These are phyloP conservation scores for Hypoxylon sp. DNA, from an alignment of 2,329 filamentous ascomycete genomes.

Conservation along the genomic window DNA sequence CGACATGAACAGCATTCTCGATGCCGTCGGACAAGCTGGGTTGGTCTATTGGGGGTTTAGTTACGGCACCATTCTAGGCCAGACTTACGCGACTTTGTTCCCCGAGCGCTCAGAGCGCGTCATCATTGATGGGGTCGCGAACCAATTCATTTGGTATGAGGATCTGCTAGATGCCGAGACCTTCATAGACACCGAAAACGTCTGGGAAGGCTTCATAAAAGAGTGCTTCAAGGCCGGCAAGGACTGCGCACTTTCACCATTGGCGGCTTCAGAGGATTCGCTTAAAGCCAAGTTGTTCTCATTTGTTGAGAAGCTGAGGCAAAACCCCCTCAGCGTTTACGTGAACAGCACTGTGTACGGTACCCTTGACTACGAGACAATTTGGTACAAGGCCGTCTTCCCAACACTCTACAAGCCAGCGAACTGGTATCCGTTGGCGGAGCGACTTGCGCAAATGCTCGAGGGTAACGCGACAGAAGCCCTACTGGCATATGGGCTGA, in stretches of 20 bases:
- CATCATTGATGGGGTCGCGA: slow-evolving; percentile 54
- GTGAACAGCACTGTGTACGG: slow-evolving; percentile 58
- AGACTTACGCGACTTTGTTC: slow-evolving; percentile 57
- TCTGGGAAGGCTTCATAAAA: slow-evolving; percentile 58
- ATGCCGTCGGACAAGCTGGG: slow-evolving; percentile 56
- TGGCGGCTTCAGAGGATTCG: slow-evolving; percentile 54
- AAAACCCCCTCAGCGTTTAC: slow-evolving; percentile 58
- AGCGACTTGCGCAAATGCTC: slow-evolving; percentile 53
- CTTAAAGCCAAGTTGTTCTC: slow-evolving; percentile 52
- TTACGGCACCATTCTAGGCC: slow-evolving; percentile 56
- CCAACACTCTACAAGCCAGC: slow-evolving; percentile 55
- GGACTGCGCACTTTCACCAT: slow-evolving; percentile 57
- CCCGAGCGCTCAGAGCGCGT: slow-evolving; percentile 53
- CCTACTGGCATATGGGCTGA: slow-evolving; percentile 52
- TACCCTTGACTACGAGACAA: slow-evolving; percentile 53
- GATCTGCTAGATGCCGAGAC: slow-evolving; percentile 54
- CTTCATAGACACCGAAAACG: slow-evolving; percentile 58
- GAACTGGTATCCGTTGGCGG: slow-evolving; percentile 54
- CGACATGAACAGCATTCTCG: slow-evolving; percentile 64
- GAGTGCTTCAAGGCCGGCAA: slow-evolving; percentile 62
- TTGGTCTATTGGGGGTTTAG: slow-evolving; percentile 59
- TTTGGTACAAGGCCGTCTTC: slow-evolving; percentile 56
- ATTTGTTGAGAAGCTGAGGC: slow-evolving; percentile 52
- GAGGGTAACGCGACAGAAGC: slow-evolving; percentile 57
- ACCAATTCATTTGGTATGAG: slow-evolving; percentile 58